Evolutionary conservation across 2,329 filamentous ascomycete genomes (phyloP).

Genomic region (Penicillium olsonii): DNA sequence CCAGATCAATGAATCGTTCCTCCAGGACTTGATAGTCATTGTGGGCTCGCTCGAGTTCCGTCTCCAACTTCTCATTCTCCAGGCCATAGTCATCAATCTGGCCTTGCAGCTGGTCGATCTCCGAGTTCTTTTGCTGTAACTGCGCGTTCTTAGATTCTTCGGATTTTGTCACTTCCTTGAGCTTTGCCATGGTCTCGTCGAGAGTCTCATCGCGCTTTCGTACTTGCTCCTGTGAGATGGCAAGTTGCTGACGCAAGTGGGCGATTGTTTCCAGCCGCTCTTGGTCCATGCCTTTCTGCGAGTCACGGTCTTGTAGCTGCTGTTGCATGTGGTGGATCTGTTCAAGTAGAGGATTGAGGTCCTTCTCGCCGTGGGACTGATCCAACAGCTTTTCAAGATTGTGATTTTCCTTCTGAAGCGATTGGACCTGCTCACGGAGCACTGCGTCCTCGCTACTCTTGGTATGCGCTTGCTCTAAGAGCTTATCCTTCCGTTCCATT

Average conservation of each 20-base stretch:
- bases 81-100: constrained; percentile 37
- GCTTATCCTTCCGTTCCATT: constrained; percentile 33
- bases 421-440: constrained; percentile 33
- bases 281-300: constrained; percentile 23
- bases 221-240: constrained; percentile 35
- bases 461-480: constrained; percentile 30
- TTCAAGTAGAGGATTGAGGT: constrained; percentile 29
- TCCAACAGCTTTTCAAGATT: constrained; percentile 27
- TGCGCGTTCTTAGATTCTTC: constrained; percentile 37
- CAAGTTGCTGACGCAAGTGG: constrained; percentile 35
- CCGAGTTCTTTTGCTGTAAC: constrained; percentile 36
- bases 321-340: constrained; percentile 36
- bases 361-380: constrained; percentile 22
- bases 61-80: constrained; percentile 38
- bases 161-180: constrained; percentile 34
- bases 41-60: constrained; percentile 35
- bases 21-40: constrained; percentile 37
- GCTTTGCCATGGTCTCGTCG: constrained; percentile 34
- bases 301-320: constrained; percentile 29
- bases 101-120: constrained; percentile 39
- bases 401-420: constrained; percentile 30
- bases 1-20: constrained; percentile 35
- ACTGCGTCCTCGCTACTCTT: constrained; percentile 24
- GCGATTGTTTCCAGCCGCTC: constrained; percentile 36
- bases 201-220: constrained; percentile 37